Base-by-base conservation (phyloP, 306 rosid genomes). In the Begonia loranthoides region DNA sequence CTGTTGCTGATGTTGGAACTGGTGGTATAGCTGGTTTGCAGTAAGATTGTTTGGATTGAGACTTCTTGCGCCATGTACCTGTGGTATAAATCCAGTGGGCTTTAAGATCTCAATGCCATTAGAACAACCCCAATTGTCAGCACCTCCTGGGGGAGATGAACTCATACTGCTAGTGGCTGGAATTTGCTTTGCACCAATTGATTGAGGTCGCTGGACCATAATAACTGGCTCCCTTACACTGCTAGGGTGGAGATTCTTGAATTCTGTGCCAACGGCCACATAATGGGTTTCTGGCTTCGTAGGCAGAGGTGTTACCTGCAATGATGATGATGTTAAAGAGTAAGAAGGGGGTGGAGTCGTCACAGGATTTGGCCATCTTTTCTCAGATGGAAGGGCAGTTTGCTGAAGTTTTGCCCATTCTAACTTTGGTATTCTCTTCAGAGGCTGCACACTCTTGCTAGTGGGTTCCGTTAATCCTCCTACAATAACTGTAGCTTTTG, bases 131-230 rank as follows among this genome's bases (percentile, higher is more conserved):
- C 99, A 81, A 75, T 57, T 62, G 47, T 79, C 59, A 52, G 73
- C 70, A 7, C 72, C 52, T 49, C 87, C 90, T 17, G 96, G 82
- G 54, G 87, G 96, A 2, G 92, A 76, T 57, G 96, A 78, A 65
- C 82, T 86, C 73, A 80, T 83, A 68, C 65, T 80, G 36, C 36
- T 28, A 41, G 76, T 45, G 19, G 77, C 74, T 3, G 87, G 78
- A 51, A 63, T 58, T 65, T 80, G 96, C 63, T 74, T 83, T 41
- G 65, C 64, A 70, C 76, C 79, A 49, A 76, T 63, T 38, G 82
- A 73, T 57, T 83, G 96, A 56, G 94, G 85, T 41, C 94, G 81
- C 73, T 83, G 96, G 80, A 92, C 80, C 66, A 83, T 65, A 19
- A 77, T 59, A 60, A 79, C 66, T 0, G 82, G 93, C 67, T 92